A percentile compares a stretch with the other conserved stretches of the same genome.
phyloP scores from a whole-genome alignment of 1,139 yeast species.

The Geotrichum citri-aurantii region DNA sequence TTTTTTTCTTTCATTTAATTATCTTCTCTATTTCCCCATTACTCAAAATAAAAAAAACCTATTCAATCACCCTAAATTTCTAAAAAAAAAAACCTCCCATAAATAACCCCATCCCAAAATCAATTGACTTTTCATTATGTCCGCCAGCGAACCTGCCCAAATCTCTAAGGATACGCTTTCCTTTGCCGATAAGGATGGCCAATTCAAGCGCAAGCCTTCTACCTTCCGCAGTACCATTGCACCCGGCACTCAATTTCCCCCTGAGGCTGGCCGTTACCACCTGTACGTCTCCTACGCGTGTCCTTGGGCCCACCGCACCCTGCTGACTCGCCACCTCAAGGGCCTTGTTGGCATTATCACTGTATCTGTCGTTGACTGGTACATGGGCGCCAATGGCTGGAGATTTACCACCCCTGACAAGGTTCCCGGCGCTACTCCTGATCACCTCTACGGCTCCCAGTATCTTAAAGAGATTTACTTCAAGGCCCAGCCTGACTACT shows the following conservation, averaged over 20 bases:
- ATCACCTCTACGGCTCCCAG: slow-evolving; percentile 55
- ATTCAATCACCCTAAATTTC: neutral
- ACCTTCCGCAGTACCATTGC: slow-evolving; percentile 58
- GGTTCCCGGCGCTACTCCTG: slow-evolving; percentile 56
- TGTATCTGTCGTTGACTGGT: slow-evolving; percentile 83
- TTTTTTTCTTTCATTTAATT: too few species aligned
- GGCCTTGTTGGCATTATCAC: slow-evolving; percentile 54
- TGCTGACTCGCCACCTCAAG: slow-evolving; percentile 70
- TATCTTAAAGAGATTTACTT: slow-evolving; percentile 67
- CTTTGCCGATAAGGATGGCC: slow-evolving; percentile 4
- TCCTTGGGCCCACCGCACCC: slow-evolving; percentile 93
- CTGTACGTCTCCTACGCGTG: slow-evolving; percentile 84
- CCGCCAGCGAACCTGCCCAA: slow-evolving; percentile 3
- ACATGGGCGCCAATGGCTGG: slow-evolving; percentile 81
- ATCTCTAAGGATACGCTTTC: slow-evolving; percentile 4
- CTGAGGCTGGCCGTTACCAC: slow-evolving; percentile 80
- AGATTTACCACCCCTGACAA: slow-evolving; percentile 53
- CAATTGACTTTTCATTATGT: neutral
- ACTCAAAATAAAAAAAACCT: too few species aligned
- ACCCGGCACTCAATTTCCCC: slow-evolving; percentile 57
- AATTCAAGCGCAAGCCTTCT: slow-evolving; percentile 3
- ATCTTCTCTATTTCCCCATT: too few species aligned
- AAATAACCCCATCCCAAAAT: neutral
- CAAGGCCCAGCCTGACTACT: slow-evolving; percentile 68
- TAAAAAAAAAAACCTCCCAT: neutral